Evolutionary conservation across 116 monocot genomes (phyloP).

Genomic region (Posidonia oceanica): DNA sequence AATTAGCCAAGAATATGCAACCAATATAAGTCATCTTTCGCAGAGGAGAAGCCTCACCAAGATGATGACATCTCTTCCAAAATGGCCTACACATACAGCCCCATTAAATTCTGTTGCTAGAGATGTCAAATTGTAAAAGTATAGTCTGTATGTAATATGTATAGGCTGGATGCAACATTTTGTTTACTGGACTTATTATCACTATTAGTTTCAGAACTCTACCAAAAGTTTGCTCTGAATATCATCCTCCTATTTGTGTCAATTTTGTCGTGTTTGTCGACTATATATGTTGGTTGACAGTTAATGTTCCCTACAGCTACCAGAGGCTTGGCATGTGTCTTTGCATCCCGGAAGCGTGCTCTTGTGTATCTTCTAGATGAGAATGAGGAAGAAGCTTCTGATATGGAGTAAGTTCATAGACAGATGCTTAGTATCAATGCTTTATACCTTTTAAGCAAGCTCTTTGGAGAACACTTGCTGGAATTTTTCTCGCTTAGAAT

Average conservation of each 20-base stretch:
- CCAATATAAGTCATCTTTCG: too few species aligned
- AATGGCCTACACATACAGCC: too few species aligned
- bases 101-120: too few species aligned
- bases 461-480: too few species aligned
- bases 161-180: background rate
- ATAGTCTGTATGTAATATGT: background rate
- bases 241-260: background rate
- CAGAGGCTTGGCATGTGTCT: constrained; percentile 84
- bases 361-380: constrained; percentile 93
- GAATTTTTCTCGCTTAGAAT: too few species aligned
- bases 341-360: constrained; percentile 55
- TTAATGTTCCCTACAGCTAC: constrained; percentile 37
- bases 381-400: constrained; percentile 33
- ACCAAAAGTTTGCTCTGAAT: background rate
- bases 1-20: too few species aligned
- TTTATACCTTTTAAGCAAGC: too few species aligned
- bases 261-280: background rate
- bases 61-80: too few species aligned
- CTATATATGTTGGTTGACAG: background rate
- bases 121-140: background rate
- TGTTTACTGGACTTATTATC: background rate
- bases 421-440: too few species aligned
- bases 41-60: too few species aligned
- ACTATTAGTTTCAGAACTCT: background rate
- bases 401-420: constrained; percentile 8